Percentiles rank a stretch among this genome's conserved stretches.
Evolutionary conservation across 208 protist species (phyloP).

Genomic region (Angomonas deanei): DNA sequence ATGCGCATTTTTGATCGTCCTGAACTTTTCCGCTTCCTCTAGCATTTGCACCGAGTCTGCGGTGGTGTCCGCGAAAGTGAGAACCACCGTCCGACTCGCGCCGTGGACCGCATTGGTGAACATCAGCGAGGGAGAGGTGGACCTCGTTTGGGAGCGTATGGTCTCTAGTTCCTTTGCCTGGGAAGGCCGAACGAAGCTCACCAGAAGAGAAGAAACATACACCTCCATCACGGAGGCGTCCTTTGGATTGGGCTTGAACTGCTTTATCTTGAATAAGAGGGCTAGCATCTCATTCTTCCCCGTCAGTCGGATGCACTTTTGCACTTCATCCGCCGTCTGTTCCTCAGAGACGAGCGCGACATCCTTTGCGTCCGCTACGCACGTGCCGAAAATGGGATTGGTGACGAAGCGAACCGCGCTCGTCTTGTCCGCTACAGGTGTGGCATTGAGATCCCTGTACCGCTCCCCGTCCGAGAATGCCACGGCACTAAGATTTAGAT

Average conservation of each 20-base stretch:
- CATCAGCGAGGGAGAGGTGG: conserved; percentile 11
- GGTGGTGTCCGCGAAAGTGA: conserved; percentile 11
- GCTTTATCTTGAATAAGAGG: conserved; percentile 12
- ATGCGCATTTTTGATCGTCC: conserved; percentile 22
- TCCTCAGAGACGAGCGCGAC: conserved; percentile 1
- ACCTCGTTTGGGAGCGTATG: conserved; percentile 5
- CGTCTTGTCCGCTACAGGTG: neutral
- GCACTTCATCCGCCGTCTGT: conserved; percentile 11
- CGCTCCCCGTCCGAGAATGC: conserved; percentile 18
- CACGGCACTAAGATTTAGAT: neutral
- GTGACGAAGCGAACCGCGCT: conserved; percentile 16
- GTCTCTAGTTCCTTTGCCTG: conserved; percentile 3
- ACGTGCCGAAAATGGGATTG: conserved; percentile 26
- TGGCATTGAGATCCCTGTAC: conserved; percentile 7
- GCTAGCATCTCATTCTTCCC: conserved; percentile 8
- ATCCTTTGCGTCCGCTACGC: conserved; percentile 18
- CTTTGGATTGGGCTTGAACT: neutral
- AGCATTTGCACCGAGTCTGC: neutral
- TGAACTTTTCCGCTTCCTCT: neutral
- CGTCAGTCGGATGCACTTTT: conserved; percentile 8
- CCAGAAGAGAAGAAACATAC: conserved; percentile 12
- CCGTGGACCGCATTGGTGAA: conserved; percentile 29
- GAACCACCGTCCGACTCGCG: conserved; percentile 17
- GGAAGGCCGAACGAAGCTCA: conserved; percentile 4
- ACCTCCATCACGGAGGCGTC: conserved; percentile 1